Evolutionary conservation across 1,139 yeast species (phyloP), one percentile per base, ranked within the genome.

Genomic region (Kodamaea ohmeri): DNA sequence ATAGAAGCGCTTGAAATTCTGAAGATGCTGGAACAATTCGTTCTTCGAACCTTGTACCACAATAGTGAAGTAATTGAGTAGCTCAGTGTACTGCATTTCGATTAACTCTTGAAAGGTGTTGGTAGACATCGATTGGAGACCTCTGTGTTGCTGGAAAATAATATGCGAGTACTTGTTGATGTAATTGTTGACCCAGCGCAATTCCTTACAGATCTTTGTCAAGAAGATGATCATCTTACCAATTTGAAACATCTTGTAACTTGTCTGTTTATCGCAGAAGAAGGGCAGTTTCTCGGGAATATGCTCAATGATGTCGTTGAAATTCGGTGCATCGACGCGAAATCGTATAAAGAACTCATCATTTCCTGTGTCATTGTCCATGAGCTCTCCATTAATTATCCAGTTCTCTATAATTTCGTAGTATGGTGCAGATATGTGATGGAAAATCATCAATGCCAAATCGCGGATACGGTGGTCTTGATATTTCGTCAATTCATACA

Each of bases 191-290:
- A 76, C 67, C 83, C 86, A 83, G 24, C 68, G 71, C 17, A 72
- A 58, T 47, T 83, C 89, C 35, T 53, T 50, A 45, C 97, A 85
- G 36, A 77, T 76, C 25, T 67, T 68, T 34, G 80, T 76, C 32
- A 92, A 61, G 53, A 83, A 90, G 27, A 79, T 72, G n/a, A 83
- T 65, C 12, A 87, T 77, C 47, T 84, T 81, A 1, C 98, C 98
- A 18, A 85, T 80, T 41, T 87, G 86, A 48, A 73, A 83, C 7
- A 85, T 75, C 46, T 76, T 73, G 18, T 63, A 56, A 2, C 87
- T 80, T 1, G 75, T 59, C 12, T 62, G 61, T 5, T 54, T 52
- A 32, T 58, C 52, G 29, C 62, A 52, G 51, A 83, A 86, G 6
- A 60, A 55, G 0, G 97, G 97, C 1, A 83, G 68, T 45, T 69